Evolutionary conservation across 1,284 basidiomycete genomes (phyloP), one percentile per base, ranked within the genome.

Genomic region (Acaromyces ingoldii): DNA sequence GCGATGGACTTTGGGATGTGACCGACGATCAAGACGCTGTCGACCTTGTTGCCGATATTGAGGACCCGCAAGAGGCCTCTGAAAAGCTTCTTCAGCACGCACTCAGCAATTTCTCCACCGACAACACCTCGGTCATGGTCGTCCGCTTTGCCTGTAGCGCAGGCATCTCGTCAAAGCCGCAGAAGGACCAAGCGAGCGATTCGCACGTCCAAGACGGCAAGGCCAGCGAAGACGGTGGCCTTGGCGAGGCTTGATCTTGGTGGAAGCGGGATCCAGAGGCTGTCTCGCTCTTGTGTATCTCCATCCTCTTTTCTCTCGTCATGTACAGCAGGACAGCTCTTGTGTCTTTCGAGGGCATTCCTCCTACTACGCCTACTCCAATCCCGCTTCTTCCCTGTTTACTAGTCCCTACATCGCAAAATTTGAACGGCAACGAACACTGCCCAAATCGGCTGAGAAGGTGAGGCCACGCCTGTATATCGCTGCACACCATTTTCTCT

Each of bases 1-100:
- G 95, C 74, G 95, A 99, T 77, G 95, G 95, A 59, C 82, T 99
- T 0, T 99, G 95, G 95, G 95, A 98, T 75, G 90, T 98, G 7
- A 83, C 86, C 46, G 85, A 85, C 49, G 95, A 99, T 76, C 91
- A 98, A 77, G 83, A 83, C 44, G 93, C 92, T 0, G 86, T 95
- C 31, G 87, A 97, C 53, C 82, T 95, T 44, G 83, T 96, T 49
- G 84, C 84, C 41, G 79, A 83, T 26, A 79, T 85, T 19, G 75
- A 80, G 30, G 88, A 96, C 71, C 85, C 93, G 3, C 90, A 93
- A 75, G 81, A 83, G 59, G 92, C 93, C 2, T 87, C 86, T 59
- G 79, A 84, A 55, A 80, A 80, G 51, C 81, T 99, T 17, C 80
- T 98, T 50, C 83, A 89, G 54, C 84, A 95, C 68, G 95, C 95